A percentile compares a stretch with the other conserved stretches of the same genome.
Conservation (phyloP, 1,284 basidiomycete species). For the Ganoderma leucocontextum region DNA sequence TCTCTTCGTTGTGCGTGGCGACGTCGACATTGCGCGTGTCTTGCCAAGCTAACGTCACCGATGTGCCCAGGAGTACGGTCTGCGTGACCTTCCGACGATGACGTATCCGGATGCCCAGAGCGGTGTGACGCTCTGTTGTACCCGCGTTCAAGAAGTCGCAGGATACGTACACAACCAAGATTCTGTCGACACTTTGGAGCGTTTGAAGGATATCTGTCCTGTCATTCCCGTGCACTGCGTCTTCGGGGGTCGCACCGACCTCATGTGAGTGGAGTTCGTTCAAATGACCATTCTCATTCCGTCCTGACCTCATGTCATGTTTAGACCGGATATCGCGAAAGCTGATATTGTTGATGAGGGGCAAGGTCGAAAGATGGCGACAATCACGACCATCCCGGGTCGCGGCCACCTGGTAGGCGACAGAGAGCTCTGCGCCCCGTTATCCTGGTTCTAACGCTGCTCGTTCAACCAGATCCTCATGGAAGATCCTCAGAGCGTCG, state of each 20-base stretch:
- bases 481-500: too few relatives aligned
- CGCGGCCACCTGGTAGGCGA: not conserved
- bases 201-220: slow-evolving; percentile 20
- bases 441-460: too few relatives aligned
- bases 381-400: not conserved
- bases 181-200: slow-evolving; percentile 14
- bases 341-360: not conserved
- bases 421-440: not conserved
- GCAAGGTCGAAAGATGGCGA: not conserved
- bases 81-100: slow-evolving; percentile 27
- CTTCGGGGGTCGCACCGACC: slow-evolving; percentile 19
- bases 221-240: slow-evolving; percentile 27
- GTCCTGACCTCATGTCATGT: not conserved
- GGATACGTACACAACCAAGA: slow-evolving; percentile 26
- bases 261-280: slow-evolving; percentile 16
- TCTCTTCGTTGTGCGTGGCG: slow-evolving; percentile 14
- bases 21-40: not conserved
- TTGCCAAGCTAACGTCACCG: too few relatives aligned
- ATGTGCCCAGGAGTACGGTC: slow-evolving; percentile 18
- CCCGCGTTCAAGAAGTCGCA: slow-evolving; percentile 23
- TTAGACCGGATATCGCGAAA: not conserved
- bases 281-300: too few relatives aligned
- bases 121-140: slow-evolving; percentile 27
- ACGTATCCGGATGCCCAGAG: slow-evolving; percentile 20
- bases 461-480: too few relatives aligned